Conservation (phyloP, 1,139 yeast species). For the Starmera stellimalicola region DNA sequence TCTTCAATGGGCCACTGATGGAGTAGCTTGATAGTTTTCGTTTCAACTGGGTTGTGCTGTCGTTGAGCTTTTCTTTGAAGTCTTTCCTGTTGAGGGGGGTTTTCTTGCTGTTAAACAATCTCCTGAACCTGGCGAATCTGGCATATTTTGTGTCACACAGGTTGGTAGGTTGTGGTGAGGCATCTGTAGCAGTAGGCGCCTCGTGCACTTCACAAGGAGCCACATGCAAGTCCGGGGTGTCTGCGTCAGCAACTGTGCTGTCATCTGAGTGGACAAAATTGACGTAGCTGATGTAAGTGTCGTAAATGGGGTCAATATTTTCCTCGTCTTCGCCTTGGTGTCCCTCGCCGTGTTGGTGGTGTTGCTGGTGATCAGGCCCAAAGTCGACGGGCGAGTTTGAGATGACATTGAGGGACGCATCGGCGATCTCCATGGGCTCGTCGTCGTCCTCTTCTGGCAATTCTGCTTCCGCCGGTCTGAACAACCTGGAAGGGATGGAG, state of each 20-base stretch:
- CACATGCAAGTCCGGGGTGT: background rate
- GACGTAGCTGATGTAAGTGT: slow-evolving; percentile 6
- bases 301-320: slow-evolving; percentile 13
- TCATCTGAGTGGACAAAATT: slow-evolving; percentile 1
- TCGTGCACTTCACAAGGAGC: background rate
- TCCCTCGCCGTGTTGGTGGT: too few relatives aligned
- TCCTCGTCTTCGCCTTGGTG: slow-evolving; percentile 1
- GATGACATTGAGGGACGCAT: slow-evolving; percentile 7
- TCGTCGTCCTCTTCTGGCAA: background rate
- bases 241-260: background rate
- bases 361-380: background rate
- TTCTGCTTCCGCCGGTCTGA: slow-evolving; percentile 2
- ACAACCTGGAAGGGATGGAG: slow-evolving; percentile 7
- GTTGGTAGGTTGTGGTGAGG: slow-evolving; percentile 5
- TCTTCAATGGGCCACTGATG: slow-evolving; percentile 1
- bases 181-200: background rate
- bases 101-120: background rate
- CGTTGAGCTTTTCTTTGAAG: slow-evolving; percentile 1
- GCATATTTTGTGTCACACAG: background rate
- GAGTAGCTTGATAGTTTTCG: slow-evolving; percentile 7
- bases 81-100: slow-evolving; percentile 1
- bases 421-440: slow-evolving; percentile 1
- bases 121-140: background rate
- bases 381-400: slow-evolving; percentile 9
- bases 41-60: slow-evolving; percentile 6